Percentiles rank a stretch among this genome's conserved stretches.
phyloP scores from a whole-genome alignment of 2,329 filamentous ascomycete species.

The Chaetomium olivaceum region DNA sequence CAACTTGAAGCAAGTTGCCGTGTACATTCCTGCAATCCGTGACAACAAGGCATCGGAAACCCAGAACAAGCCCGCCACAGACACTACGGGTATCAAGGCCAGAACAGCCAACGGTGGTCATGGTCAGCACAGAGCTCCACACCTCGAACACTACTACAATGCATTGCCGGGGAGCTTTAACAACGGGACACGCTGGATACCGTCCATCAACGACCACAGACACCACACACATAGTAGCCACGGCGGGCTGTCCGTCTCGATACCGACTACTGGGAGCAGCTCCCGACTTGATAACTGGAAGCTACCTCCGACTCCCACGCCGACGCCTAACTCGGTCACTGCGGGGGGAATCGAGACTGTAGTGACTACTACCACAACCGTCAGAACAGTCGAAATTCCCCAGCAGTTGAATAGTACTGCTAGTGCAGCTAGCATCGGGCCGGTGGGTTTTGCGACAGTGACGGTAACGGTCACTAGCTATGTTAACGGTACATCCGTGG shows the following conservation, averaged over 20 bases:
- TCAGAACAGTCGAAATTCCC: neutral
- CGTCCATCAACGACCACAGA: neutral
- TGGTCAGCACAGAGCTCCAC: neutral
- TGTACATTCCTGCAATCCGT: conserved; percentile 57
- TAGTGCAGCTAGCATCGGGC: neutral
- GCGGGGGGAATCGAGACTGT: neutral
- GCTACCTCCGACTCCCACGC: neutral
- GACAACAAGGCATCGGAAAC: neutral
- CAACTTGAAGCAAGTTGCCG: conserved; percentile 65
- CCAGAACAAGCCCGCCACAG: neutral
- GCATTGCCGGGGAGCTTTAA: neutral
- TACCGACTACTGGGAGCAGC: neutral
- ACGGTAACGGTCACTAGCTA: neutral
- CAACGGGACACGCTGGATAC: neutral
- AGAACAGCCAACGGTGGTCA: neutral
- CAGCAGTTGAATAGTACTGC: neutral
- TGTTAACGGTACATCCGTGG: neutral
- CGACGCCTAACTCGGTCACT: neutral
- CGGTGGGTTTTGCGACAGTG: neutral
- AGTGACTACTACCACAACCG: neutral
- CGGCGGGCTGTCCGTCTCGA: neutral
- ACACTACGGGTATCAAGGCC: neutral
- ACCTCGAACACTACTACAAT: neutral
- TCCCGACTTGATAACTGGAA: neutral
- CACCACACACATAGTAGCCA: neutral